Base-by-base conservation (phyloP, 164 flowering plant species). In the Euptelea pleiosperma region DNA sequence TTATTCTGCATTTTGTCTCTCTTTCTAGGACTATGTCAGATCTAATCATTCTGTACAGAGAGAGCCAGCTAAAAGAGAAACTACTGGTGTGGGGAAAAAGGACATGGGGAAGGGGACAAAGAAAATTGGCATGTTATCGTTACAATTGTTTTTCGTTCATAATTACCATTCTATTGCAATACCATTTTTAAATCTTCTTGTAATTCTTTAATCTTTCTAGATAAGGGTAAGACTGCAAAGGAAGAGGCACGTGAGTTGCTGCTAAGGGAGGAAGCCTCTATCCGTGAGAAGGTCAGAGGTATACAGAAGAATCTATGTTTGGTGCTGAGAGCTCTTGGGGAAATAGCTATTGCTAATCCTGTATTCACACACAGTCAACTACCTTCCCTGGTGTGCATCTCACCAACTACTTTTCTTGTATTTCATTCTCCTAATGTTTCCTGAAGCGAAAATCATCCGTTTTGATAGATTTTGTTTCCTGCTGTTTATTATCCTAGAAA, bases 231-330 rank as follows among this genome's bases (percentile, higher is more conserved):
- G 77, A 80, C 82, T 42, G 91, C 89, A 35, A 94, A 91, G 75
- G 99, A 94, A 73, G 99, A 94, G 81, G 94, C 96, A 43, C 85
- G 91, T 6, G 96, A 91, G 9, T 63, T 81, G 60, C 64, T 78
- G 63, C 87, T 91, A 6, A 83, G 57, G 69, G 98, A 91, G 71
- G 98, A 91, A 71, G 80, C 92, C 44, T 65, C 71, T 14, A 69
- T 76, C 39, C 94, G 99, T 43, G 87, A 80, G 40, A 82, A 76
- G 65, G 96, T 94, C 67, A 64, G 49, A 52, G 60, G 43, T 40
- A 81, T 94, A 69, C 81, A 94, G 70, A 83, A 59, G 42, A 85
- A 75, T 68, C 70, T 94, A 29, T 79, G 88, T 18, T 57, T 83
- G 69, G 73, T 87, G 84, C 82, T 94, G 49, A 80, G 62, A 63